Percentiles rank a stretch among this genome's conserved stretches.
phyloP scores from a whole-genome alignment of 1,139 yeast species.

The Lipomyces yarrowii region DNA sequence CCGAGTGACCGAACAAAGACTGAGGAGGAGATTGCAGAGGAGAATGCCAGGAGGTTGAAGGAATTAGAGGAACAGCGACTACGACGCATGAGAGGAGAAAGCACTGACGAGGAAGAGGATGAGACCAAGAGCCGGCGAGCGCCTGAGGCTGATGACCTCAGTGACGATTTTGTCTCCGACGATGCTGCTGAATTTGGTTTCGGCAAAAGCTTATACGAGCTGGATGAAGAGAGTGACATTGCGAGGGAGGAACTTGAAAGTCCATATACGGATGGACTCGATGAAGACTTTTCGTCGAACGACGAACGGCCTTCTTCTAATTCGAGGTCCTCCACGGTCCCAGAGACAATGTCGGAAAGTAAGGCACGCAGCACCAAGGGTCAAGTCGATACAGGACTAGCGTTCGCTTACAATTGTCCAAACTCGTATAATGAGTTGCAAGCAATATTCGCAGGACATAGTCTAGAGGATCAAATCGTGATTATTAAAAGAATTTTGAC shows the following conservation, averaged over 20 bases:
- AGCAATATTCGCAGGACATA: constrained; percentile 45
- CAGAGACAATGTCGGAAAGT: background rate
- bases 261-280: constrained; percentile 37
- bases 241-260: constrained; percentile 41
- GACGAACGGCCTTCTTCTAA: background rate
- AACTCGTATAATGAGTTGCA: constrained; percentile 56
- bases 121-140: constrained; percentile 12
- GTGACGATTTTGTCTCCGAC: constrained; percentile 49
- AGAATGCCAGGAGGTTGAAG: constrained; percentile 66
- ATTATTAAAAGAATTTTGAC: constrained; percentile 60
- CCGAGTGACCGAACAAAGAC: constrained; percentile 98
- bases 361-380: background rate
- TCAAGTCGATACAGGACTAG: constrained; percentile 25
- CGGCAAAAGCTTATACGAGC: constrained; percentile 24
- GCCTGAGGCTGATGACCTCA: constrained; percentile 38
- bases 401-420: constrained; percentile 55
- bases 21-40: constrained; percentile 70
- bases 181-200: constrained; percentile 34
- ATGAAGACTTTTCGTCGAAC: background rate
- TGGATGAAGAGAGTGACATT: constrained; percentile 52
- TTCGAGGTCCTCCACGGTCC: background rate
- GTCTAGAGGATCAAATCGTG: constrained; percentile 50
- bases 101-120: constrained; percentile 70
- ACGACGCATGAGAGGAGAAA: constrained; percentile 84
- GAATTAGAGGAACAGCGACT: constrained; percentile 75